Conservation (phyloP, 257 asterid genomes). For the Capsicum baccatum region DNA sequence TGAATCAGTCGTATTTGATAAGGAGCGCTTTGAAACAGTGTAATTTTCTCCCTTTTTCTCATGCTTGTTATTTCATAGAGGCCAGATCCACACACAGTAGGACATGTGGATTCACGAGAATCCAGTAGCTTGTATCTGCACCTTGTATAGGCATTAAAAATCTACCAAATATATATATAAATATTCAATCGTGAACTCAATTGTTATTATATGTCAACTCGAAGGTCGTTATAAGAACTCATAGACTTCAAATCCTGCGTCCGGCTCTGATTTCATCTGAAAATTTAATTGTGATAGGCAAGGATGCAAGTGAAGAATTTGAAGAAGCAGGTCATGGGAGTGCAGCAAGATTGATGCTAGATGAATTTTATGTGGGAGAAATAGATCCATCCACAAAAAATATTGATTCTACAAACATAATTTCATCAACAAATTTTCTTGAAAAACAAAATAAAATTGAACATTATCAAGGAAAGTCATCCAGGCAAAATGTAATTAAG, state of each 20-base stretch:
- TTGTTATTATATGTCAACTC: background rate
- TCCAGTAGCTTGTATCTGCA: background rate
- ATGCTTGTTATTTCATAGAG: background rate
- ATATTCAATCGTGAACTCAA: background rate
- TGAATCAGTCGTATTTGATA: no score
- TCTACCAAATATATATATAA: background rate
- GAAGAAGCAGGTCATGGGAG: constrained; percentile 87
- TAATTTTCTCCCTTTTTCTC: no score
- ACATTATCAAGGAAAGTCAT: constrained; percentile 24
- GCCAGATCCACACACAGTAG: background rate
- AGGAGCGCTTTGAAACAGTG: no score
- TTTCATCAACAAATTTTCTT: background rate
- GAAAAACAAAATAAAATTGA: background rate
- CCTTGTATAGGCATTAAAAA: background rate
- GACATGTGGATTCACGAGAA: background rate
- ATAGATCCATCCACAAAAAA: constrained; percentile 43
- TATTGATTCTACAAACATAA: background rate
- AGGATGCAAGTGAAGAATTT: constrained; percentile 76
- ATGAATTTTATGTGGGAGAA: constrained; percentile 74
- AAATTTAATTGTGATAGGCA: constrained; percentile 41
- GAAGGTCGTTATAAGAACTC: background rate
- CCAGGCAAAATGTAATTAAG: constrained; percentile 29
- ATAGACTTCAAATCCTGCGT: background rate
- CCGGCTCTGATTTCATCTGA: background rate
- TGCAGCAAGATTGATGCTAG: constrained; percentile 78